Evolutionary conservation across 106 monocot species (phyloP), one percentile per base, ranked within the genome.

Genomic region (Posidonia australis): DNA sequence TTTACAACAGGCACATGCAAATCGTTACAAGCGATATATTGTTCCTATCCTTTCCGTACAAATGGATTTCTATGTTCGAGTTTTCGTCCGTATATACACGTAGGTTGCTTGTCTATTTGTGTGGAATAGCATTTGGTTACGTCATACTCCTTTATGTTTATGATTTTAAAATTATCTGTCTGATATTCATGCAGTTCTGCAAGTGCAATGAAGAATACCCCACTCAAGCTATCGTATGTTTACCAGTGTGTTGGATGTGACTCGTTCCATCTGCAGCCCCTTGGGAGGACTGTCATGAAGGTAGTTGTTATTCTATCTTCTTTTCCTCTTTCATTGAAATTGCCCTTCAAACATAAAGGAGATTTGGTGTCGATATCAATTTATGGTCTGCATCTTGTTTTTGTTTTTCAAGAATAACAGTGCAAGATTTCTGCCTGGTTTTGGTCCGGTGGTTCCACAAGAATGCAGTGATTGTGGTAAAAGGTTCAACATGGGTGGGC

Each of bases 51-150:
- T 94, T 51, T 94, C 93, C 58, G 86, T 94, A 10, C 81, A 84
- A 36, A 94, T 94, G 93, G 93, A 94, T 78, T 94, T 94, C 76
- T 94, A 94, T 60, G 77, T 94, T 36, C 81, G 93, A 48, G 93
- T 89, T 76, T 94, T 94, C 84, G 93, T 94, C 45, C 89, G 93
- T 53, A 72, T 94, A 73, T 94, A 75, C 67, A 94, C 89, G 93
- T 94, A 21, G 45, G 62, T 62, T 43, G 23, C 0, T 29, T 21
- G 14, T 62, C 1, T 31, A 44, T 43, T 24, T 62, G 0, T 62
- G 13, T 22, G 36, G n/a, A 36, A 4, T 36, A 36, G n/a, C 36
- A 41, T 43, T 2, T 42, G 2, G 41, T 44, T 21, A 19, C 0
- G 4, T 62, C 19, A n/a, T n/a, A 6, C 3, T 22, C n/a, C 43